phyloP scores from a whole-genome alignment of 371 early-diverging fungal species.

The Chytridiales sp. region DNA sequence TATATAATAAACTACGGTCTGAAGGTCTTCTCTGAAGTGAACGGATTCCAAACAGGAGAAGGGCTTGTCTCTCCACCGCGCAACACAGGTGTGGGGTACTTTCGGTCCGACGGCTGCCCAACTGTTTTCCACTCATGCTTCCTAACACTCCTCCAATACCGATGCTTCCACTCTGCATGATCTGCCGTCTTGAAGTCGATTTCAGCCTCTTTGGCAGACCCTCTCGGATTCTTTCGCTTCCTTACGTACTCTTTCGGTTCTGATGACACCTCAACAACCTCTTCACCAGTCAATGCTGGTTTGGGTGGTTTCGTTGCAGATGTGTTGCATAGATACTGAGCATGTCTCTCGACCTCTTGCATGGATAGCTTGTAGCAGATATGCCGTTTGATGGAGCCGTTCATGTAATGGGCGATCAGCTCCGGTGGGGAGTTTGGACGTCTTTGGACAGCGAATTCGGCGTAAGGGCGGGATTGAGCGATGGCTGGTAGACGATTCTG shows the following conservation, averaged over 20 bases:
- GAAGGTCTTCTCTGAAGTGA: conserved; percentile 32
- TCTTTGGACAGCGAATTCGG: conserved; percentile 37
- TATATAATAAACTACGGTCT: conserved; percentile 42
- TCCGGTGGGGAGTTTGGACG: conserved; percentile 27
- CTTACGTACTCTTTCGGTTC: conserved; percentile 2
- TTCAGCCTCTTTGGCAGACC: conserved; percentile 2
- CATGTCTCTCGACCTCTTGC: conserved; percentile 22
- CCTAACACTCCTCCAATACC: conserved; percentile 20
- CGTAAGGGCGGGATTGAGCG: conserved; percentile 35
- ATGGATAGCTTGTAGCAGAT: conserved; percentile 15
- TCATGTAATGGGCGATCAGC: conserved; percentile 36
- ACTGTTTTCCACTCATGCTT: conserved; percentile 28
- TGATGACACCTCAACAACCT: not conserved
- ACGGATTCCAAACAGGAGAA: conserved; percentile 23
- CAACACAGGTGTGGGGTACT: conserved; percentile 26
- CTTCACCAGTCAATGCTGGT: not conserved
- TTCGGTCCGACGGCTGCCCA: conserved; percentile 24
- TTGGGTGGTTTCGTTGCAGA: conserved; percentile 11
- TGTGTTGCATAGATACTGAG: conserved; percentile 37
- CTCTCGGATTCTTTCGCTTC: conserved; percentile 12
- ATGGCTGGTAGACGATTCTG: conserved; percentile 20
- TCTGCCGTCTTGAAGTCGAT: conserved; percentile 23
- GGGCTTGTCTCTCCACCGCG: not conserved
- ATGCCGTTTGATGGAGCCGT: conserved; percentile 27
- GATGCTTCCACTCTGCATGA: conserved; percentile 9